phyloP scores from a whole-genome alignment of 2,329 filamentous ascomycete species.

The Hymenoscyphus occultus region DNA sequence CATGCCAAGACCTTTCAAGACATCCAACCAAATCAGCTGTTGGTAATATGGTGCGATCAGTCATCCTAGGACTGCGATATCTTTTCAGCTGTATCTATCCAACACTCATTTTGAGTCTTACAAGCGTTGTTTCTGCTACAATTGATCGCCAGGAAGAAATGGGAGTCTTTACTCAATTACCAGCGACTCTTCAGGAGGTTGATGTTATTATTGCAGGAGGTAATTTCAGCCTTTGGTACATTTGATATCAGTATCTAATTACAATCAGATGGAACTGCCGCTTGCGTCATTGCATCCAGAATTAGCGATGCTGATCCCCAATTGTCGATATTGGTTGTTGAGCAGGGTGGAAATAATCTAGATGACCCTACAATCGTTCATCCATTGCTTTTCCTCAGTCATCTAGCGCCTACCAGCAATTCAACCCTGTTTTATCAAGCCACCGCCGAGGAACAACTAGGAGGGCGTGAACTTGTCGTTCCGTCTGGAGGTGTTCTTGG shows the following conservation, averaged over 20 bases:
- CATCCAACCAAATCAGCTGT: no score
- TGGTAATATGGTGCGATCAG: no score
- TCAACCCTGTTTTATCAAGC: conserved; percentile 45
- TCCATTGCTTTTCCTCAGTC: conserved; percentile 39
- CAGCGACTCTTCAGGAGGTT: conserved; percentile 14
- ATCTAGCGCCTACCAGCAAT: conserved; percentile 44
- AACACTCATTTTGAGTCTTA: background rate
- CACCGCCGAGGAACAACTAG: conserved; percentile 41
- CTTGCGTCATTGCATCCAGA: conserved; percentile 43
- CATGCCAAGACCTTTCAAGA: no score
- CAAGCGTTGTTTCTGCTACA: background rate
- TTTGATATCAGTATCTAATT: background rate
- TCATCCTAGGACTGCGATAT: no score
- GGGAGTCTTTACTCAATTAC: conserved; percentile 15
- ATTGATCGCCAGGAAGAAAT: conserved; percentile 7
- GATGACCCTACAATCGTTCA: conserved; percentile 44
- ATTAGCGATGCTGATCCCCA: conserved; percentile 44
- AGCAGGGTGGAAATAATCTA: conserved; percentile 47
- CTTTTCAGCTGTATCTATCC: no score
- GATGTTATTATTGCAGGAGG: conserved; percentile 22
- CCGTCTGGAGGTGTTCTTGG: conserved; percentile 42
- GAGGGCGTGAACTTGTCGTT: conserved; percentile 36
- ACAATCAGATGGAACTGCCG: conserved; percentile 41
- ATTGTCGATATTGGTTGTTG: conserved; percentile 47
- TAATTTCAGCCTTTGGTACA: conserved; percentile 2